Percentiles rank a stretch among this genome's conserved stretches.
phyloP scores from a whole-genome alignment of 352 stramenopile species.

The Pythium sp. region DNA sequence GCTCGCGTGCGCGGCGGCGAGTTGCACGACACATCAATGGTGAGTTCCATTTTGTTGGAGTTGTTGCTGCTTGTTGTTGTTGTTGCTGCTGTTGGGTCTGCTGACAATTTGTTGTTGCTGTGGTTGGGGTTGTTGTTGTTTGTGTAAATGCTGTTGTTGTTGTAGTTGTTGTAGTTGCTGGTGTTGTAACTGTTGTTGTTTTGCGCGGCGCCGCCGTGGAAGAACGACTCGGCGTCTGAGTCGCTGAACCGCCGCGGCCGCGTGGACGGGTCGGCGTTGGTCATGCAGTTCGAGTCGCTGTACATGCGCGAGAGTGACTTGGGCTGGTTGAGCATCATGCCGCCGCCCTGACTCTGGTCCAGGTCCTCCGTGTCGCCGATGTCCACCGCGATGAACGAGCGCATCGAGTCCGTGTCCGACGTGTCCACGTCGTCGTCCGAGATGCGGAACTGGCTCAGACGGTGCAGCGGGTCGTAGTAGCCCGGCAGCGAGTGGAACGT shows the following conservation, averaged over 20 bases:
- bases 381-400: conserved; percentile 77
- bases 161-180: conserved; percentile 2
- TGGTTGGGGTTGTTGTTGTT: background rate
- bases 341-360: conserved; percentile 14
- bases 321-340: conserved; percentile 41
- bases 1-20: conserved; percentile 14
- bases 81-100: conserved; percentile 11
- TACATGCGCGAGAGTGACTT: conserved; percentile 70
- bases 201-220: conserved; percentile 31
- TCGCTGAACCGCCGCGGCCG: conserved; percentile 80
- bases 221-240: conserved; percentile 74
- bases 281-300: conserved; percentile 56
- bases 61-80: background rate
- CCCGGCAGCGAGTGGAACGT: conserved; percentile 85
- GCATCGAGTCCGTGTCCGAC: conserved; percentile 71
- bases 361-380: conserved; percentile 63
- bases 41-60: conserved; percentile 15
- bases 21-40: conserved; percentile 16
- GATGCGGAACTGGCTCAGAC: conserved; percentile 69
- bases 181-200: conserved; percentile 21
- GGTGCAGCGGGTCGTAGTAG: conserved; percentile 86
- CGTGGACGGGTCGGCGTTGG: conserved; percentile 29
- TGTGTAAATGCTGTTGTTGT: background rate
- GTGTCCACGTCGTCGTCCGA: conserved; percentile 51
- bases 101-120: background rate